Evolutionary conservation across 345 rosid species (phyloP).

Genomic region (Psidium guajava): DNA sequence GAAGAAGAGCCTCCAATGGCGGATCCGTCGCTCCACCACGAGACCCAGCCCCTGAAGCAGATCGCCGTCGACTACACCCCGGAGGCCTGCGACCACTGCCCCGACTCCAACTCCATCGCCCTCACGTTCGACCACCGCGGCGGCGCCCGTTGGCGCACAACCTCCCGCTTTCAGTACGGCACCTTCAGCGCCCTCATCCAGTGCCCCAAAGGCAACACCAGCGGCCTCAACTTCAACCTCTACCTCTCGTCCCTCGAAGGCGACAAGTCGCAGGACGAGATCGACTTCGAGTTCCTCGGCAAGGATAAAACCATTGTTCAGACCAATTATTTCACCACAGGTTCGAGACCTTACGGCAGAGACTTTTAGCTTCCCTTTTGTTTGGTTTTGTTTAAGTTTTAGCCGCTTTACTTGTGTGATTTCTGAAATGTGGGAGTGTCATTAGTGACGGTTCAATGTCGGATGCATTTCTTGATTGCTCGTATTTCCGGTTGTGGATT

Average conservation of each 20-base stretch:
- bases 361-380: not conserved
- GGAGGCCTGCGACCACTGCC: constrained; percentile 44
- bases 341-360: not conserved
- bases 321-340: constrained; percentile 43
- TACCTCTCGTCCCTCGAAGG: constrained; percentile 61
- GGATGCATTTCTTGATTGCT: not conserved
- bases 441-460: not conserved
- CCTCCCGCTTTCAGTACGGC: constrained; percentile 48
- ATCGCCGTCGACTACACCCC: constrained; percentile 54
- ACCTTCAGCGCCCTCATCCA: constrained; percentile 40
- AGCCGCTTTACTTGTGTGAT: not conserved
- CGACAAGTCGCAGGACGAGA: constrained; percentile 53
- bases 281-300: constrained; percentile 62
- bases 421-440: not conserved
- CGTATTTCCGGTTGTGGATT: not conserved
- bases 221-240: constrained; percentile 58
- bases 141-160: constrained; percentile 56
- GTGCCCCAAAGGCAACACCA: constrained; percentile 46
- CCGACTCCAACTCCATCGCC: constrained; percentile 31
- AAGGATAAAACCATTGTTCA: constrained; percentile 37
- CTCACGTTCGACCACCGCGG: constrained; percentile 49
- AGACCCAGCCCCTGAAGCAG: constrained; percentile 36
- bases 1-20: constrained; percentile 15
- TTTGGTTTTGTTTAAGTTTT: not conserved
- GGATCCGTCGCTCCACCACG: constrained; percentile 27